These are phyloP conservation scores for Candida jianshihensis DNA, from an alignment of 805 yeast species.

Conservation along the genomic window DNA sequence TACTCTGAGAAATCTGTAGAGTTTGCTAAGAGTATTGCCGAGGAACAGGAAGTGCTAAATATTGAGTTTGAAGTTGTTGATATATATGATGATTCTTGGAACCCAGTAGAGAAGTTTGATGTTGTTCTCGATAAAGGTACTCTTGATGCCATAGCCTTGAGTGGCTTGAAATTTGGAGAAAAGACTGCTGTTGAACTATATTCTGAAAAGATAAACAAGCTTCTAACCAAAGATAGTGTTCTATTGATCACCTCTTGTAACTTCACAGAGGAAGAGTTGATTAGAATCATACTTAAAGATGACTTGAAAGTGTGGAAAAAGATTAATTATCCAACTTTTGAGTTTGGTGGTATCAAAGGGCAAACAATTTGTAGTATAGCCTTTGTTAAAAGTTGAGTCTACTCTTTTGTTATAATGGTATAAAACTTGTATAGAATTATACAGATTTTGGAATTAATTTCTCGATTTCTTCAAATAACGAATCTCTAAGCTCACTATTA, in stretches of 20 bases:
- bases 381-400: conserved; percentile 38
- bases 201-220: conserved; percentile 46
- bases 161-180: conserved; percentile 44
- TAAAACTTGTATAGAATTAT: background rate
- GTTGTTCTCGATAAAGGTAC: conserved; percentile 91
- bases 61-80: conserved; percentile 62
- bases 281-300: conserved; percentile 40
- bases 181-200: conserved; percentile 53
- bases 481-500: conserved; percentile 51
- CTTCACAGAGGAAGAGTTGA: conserved; percentile 77
- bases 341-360: conserved; percentile 87
- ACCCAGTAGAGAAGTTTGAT: conserved; percentile 44
- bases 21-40: conserved; percentile 60
- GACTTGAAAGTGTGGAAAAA: conserved; percentile 53
- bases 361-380: conserved; percentile 85
- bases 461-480: conserved; percentile 45
- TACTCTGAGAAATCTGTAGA: conserved; percentile 76
- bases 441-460: conserved; percentile 17
- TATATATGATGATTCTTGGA: conserved; percentile 41
- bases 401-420: conserved; percentile 1
- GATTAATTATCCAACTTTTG: conserved; percentile 72
- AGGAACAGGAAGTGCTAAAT: conserved; percentile 28
- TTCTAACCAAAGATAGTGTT: conserved; percentile 52
- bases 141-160: conserved; percentile 90
- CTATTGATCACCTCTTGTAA: conserved; percentile 86